Evolutionary conservation across 805 yeast species (phyloP), one percentile per base, ranked within the genome.

Genomic region (Candida parachauliodes): DNA sequence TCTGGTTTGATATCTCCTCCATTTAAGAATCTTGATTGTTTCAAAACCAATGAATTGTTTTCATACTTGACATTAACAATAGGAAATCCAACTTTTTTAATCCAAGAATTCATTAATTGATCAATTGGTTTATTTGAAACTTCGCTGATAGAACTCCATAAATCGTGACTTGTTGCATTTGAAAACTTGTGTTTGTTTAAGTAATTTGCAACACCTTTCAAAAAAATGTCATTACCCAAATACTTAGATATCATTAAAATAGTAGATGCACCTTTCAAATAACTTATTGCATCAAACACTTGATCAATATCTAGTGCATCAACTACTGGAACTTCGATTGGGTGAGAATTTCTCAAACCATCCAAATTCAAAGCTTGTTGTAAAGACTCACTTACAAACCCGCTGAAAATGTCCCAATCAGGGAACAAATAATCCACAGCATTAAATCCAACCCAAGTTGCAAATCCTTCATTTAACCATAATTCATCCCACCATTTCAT

Each of bases 401-500:
- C 69, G 18, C 72, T 74, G 63, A 83, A 83, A 14, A 81, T 81
- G 50, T 83, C 79, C 94, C 95, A 86, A 44, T 81, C 86, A 9
- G 94, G 94, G 57, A 75, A 78, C 49, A 84, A 71, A 46, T 72
- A 59, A 52, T 83, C 81, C 37, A 81, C 81, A 12, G 88, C 81
- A 37, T 72, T 63, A 72, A 75, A 82, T 3, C 88, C 85, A 54
- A 83, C 83, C 81, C 86, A 86, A 19, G 95, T 86, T 12, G 95
- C 95, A 62, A 86, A 86, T 10, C 94, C 93, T 62, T 86, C 95
- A 54, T 86, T 86, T 44, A 86, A 74, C 95, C 95, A 86, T 48
- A 86, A 70, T 51, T 84, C 93, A 50, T 86, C 87, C 95, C 95
- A 86, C 93, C 94, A 87, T 51, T 83, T 79, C 95, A 86, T 87